Evolutionary conservation across 306 rosid genomes (phyloP).

Genomic region (Dryas drummondii): DNA sequence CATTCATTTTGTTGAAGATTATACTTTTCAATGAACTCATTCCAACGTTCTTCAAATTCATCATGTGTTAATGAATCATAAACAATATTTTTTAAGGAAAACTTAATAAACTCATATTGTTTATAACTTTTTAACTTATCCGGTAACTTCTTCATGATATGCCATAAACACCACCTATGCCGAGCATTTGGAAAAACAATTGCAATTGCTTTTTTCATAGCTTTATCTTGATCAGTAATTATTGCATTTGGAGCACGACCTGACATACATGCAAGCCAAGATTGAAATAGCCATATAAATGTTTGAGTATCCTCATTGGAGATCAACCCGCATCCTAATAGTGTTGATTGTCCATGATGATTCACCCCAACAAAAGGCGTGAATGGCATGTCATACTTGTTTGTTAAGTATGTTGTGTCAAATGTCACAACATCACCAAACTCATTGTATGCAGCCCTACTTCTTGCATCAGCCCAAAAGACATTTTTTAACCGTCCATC

Average conservation of each 20-base stretch:
- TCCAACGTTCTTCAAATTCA: conserved; percentile 27
- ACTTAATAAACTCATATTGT: conserved; percentile 22
- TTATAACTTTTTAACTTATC: background rate
- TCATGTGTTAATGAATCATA: conserved; percentile 18
- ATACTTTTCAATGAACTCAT: conserved; percentile 3
- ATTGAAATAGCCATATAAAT: no score
- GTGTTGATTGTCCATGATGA: no score
- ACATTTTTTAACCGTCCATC: background rate
- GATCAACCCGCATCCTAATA: no score
- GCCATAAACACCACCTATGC: conserved; percentile 29
- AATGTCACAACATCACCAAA: background rate
- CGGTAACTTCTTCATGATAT: conserved; percentile 32
- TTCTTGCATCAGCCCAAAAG: conserved; percentile 6
- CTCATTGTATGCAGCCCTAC: background rate
- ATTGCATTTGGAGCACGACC: no score
- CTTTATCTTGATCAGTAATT: background rate
- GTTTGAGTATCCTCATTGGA: no score
- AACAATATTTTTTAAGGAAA: background rate
- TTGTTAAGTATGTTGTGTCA: background rate
- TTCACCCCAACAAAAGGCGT: no score
- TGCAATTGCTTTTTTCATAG: conserved; percentile 22
- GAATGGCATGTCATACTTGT: no score
- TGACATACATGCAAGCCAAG: no score
- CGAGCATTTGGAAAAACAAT: conserved; percentile 22
- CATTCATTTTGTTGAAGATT: conserved; percentile 6